Base-by-base conservation (phyloP, 2,329 filamentous ascomycete species). In the Neonectria ditissima region DNA sequence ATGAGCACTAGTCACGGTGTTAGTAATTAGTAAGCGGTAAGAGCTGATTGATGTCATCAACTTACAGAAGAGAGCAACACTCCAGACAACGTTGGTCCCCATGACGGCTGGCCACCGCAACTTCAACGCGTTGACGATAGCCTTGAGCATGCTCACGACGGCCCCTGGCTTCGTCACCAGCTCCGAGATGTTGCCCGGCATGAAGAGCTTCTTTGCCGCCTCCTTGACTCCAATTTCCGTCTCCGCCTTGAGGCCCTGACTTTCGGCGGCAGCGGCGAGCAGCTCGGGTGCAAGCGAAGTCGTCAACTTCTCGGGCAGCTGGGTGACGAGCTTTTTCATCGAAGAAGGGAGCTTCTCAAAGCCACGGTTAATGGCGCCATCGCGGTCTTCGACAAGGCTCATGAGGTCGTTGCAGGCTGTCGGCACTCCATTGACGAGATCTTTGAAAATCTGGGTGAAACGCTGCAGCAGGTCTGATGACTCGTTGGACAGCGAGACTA, bases 361-460 rank as follows among this genome's bases (percentile, higher is more conserved):
- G 63, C 83, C 84, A 61, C 83, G 83, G 43, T 83, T 81, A n/a
- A 91, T 81, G n/a, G 84, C 80, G 62, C 86, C 85, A 73, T 90
- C 86, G 64, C 84, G 84, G 74, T 90, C 87, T 63, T 89, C 86
- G 45, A 91, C 78, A 22, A 91, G 83, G 14, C 75, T 73, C 3
- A 83, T 89, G n/a, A 99, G 89, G 76, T 99, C 96, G 74, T 91
- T 86, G 78, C 97, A 97, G 3, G 96, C 96, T 0, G 95, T 97
- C 3, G 96, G 96, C 2, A 93, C 96, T 65, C 96, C 96, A 76
- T 94, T 94, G 73, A 96, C 88, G 16, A 97, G 87, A 76, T 99
- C 96, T 76, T 95, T 96, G 75, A 99, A 91, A 34, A 97, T 90
- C 59, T 94, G 84, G 1, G 93, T 97, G 84, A 99, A 99, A 66